Base-by-base conservation (phyloP, 2,329 filamentous ascomycete genomes). In the Ceratocystis diversiconidia region DNA sequence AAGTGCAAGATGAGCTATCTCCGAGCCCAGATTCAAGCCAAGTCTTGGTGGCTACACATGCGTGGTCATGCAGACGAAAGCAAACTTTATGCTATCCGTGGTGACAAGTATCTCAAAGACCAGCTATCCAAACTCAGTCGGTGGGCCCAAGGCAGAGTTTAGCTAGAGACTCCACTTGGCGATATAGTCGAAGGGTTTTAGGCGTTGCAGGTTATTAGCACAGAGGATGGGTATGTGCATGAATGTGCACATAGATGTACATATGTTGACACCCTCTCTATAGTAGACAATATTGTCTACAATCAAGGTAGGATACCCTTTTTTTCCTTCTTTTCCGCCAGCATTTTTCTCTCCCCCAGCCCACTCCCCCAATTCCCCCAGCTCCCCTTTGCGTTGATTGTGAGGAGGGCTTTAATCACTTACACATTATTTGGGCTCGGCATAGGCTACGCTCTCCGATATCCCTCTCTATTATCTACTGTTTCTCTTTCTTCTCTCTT, bases 351-450 rank as follows among this genome's bases (percentile, higher is more conserved):
- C 32, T 3, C 32, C 10, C 32, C 30, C 30, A 28, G 28, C 28
- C 28, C 28, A 28, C 30, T 8, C 32, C 7, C 32, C 10, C 32
- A 36, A 41, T 46, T 25, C 3, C 46, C 44, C 57, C 57, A 60
- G 57, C 57, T 60, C 57, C 55, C 36, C 63, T 65, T 61, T 65
- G 15, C 63, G 25, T 61, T 65, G 32, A 65, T 41, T 65, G 57
- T 65, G 63, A 65, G 32, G 55, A 65, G 57, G 28, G 57, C 63
- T 61, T 61, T 64, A 55, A 64, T 65, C 63, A 65, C 63, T 61
- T 65, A 61, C 63, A 65, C 43, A 46, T 44, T 65, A 41, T 25
- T 59, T 64, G 50, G 63, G 52, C 55, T 57, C 63, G 57, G 63
- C 61, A 65, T 52, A 65, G 57, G 57, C 63, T 65, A 46, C 57